Evolutionary conservation across 2,329 filamentous ascomycete species (phyloP).

Genomic region (Colletotrichum lini): DNA sequence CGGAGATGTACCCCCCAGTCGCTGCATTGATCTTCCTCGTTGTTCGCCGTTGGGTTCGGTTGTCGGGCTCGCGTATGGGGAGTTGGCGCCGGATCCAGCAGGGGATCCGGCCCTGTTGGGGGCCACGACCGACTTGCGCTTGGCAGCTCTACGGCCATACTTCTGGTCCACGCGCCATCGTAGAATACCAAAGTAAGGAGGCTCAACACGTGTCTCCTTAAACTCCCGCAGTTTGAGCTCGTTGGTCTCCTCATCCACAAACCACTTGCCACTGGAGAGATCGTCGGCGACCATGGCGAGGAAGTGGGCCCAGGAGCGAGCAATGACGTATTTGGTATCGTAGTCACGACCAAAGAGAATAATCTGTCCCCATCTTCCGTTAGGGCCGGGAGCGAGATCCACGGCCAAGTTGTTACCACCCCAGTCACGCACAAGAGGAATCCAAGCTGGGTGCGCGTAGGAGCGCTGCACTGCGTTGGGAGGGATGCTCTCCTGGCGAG

Average conservation of each 20-base stretch:
- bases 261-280: constrained; percentile 89
- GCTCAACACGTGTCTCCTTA: constrained; percentile 89
- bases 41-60: constrained; percentile 70
- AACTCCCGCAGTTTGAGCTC: constrained; percentile 96
- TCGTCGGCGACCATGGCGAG: constrained; percentile 92
- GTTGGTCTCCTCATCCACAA: constrained; percentile 90
- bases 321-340: constrained; percentile 97
- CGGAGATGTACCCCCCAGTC: constrained; percentile 75
- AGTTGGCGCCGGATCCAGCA: constrained; percentile 64
- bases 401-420: constrained; percentile 97
- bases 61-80: constrained; percentile 73
- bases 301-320: constrained; percentile 91
- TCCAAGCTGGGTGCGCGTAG: constrained; percentile 95
- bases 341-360: constrained; percentile 98
- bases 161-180: constrained; percentile 97
- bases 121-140: constrained; percentile 66
- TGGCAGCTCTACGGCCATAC: constrained; percentile 77
- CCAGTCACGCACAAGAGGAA: constrained; percentile 96
- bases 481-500: constrained; percentile 90
- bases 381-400: constrained; percentile 90
- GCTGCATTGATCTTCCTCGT: constrained; percentile 80
- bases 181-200: constrained; percentile 93
- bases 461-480: constrained; percentile 89
- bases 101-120: constrained; percentile 61
- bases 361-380: constrained; percentile 94